Percentiles rank a stretch among this genome's conserved stretches.
Conservation (phyloP, 257 asterid species). For the Solanum medicagineum region DNA sequence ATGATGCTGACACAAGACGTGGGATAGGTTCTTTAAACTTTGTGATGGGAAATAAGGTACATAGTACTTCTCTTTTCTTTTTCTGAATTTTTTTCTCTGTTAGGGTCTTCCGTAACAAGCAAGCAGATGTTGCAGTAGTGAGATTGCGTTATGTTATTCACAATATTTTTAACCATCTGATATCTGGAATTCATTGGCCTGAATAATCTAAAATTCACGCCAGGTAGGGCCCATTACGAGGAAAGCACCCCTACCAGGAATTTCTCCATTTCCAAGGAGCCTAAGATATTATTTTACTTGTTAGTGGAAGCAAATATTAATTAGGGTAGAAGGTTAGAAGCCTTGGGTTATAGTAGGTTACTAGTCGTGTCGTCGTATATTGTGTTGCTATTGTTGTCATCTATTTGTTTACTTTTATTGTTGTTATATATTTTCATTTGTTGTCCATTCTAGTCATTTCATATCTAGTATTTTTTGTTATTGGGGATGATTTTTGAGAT, state of each 20-base stretch:
- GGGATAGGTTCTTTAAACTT: slow-evolving; percentile 79
- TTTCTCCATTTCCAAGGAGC: background rate
- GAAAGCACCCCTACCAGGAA: background rate
- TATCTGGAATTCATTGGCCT: background rate
- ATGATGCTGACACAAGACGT: slow-evolving; percentile 93
- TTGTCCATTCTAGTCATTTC: too few species aligned
- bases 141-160: background rate
- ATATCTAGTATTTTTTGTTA: too few species aligned
- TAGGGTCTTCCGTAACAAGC: background rate
- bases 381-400: too few species aligned
- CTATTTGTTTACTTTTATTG: too few species aligned
- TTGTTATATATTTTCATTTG: too few species aligned
- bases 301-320: background rate
- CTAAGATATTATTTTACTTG: background rate
- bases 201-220: background rate
- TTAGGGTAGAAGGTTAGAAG: too few species aligned
- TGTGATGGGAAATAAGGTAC: slow-evolving; percentile 95
- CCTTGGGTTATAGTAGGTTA: too few species aligned
- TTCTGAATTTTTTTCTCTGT: background rate
- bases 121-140: background rate
- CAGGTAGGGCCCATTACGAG: background rate
- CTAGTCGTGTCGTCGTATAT: too few species aligned
- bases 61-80: background rate
- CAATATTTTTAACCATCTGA: background rate
- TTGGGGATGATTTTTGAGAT: too few species aligned